Conservation (phyloP, 306 rosid species). For the barrel medic (Medicago truncatula) region DNA sequence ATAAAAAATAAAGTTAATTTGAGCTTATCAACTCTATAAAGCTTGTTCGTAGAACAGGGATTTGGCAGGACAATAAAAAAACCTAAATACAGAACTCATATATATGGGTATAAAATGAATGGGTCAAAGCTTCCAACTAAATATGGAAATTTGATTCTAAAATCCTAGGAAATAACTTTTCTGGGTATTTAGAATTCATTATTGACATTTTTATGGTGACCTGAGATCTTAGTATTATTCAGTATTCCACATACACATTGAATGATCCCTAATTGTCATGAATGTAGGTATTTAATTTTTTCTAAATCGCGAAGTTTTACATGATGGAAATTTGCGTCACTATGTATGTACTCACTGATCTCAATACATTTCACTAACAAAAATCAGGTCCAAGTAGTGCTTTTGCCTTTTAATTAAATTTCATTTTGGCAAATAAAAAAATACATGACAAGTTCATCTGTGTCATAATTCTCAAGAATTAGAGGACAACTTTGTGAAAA, state of each 20-base stretch:
- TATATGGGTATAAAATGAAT: neutral
- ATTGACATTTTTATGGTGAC: conserved; percentile 6
- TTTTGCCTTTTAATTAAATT: too few relatives aligned
- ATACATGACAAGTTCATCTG: neutral
- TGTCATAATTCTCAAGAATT: neutral
- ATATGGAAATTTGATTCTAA: too few relatives aligned
- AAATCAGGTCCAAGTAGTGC: too few relatives aligned
- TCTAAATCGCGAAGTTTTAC: too few relatives aligned
- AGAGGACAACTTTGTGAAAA: neutral
- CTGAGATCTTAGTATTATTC: neutral
- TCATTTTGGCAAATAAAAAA: too few relatives aligned
- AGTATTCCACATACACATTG: too few relatives aligned
- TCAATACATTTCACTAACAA: too few relatives aligned
- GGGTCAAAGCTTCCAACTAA: neutral
- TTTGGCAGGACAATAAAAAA: conserved; percentile 29
- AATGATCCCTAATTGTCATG: neutral
- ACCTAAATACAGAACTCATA: neutral
- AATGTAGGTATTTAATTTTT: neutral
- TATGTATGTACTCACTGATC: too few relatives aligned
- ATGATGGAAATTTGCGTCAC: too few relatives aligned
- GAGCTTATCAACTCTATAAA: conserved; percentile 23
- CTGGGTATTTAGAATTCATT: conserved; percentile 16
- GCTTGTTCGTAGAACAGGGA: conserved; percentile 18
- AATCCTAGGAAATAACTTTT: neutral
- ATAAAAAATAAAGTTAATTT: conserved; percentile 18